A percentile compares a stretch with the other conserved stretches of the same genome.
Conservation (phyloP, 441 rosid species). For the Theobroma grandiflorum region DNA sequence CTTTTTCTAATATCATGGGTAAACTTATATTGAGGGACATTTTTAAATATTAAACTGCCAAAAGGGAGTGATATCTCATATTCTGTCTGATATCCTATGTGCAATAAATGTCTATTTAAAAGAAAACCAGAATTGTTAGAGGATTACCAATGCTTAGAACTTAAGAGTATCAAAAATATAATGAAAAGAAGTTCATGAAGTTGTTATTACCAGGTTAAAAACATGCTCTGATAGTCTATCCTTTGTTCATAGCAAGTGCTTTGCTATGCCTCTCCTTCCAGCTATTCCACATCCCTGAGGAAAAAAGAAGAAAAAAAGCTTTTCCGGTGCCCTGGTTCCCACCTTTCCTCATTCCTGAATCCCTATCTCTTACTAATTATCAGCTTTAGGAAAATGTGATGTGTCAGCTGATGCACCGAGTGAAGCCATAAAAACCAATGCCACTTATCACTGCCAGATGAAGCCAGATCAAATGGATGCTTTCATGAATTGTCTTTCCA, state of each 20-base stretch:
- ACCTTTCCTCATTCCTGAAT: not conserved
- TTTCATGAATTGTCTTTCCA: conserved; percentile 2
- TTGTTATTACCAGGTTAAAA: conserved; percentile 16
- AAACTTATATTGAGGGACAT: not conserved
- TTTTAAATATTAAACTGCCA: not conserved
- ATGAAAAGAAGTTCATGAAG: conserved; percentile 3
- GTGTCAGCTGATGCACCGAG: conserved; percentile 9
- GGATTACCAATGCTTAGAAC: conserved; percentile 11
- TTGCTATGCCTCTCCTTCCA: not conserved
- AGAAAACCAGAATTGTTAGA: not conserved
- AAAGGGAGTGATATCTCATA: not conserved
- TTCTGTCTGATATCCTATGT: not conserved
- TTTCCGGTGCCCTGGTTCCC: not conserved
- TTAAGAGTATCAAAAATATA: not conserved
- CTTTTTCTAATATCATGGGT: not conserved
- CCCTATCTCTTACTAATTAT: not conserved
- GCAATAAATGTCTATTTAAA: conserved; percentile 4
- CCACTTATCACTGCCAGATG: not conserved
- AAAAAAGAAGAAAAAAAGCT: not conserved
- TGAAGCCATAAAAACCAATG: not conserved
- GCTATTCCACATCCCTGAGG: not conserved
- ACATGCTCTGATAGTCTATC: not conserved
- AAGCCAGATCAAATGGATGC: not conserved
- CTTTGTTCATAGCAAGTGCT: not conserved
- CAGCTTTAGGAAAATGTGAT: not conserved